phyloP scores from a whole-genome alignment of 805 yeast genomes.

The Citeromyces nyonsensis region DNA sequence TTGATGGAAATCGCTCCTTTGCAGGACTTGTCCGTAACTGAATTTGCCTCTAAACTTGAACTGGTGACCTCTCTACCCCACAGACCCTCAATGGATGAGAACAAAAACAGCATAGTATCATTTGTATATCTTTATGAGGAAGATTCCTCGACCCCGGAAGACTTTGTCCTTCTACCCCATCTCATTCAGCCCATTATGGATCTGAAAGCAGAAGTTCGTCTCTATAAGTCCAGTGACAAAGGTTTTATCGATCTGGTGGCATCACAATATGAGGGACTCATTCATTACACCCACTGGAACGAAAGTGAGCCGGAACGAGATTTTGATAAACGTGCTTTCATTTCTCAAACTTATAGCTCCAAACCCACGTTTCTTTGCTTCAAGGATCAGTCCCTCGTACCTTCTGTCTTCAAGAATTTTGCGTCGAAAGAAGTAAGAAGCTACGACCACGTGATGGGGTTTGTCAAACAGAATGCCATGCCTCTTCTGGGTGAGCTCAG shows the following conservation, averaged over 20 bases:
- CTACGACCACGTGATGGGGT: conserved; percentile 25
- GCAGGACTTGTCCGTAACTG: conserved; percentile 11
- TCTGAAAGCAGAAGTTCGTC: conserved; percentile 34
- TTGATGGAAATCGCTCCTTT: conserved; percentile 28
- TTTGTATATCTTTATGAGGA: conserved; percentile 38
- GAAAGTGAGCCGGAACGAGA: conserved; percentile 13
- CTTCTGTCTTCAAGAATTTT: conserved; percentile 41
- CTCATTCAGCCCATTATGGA: conserved; percentile 44
- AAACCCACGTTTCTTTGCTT: conserved; percentile 48
- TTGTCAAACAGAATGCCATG: conserved; percentile 28
- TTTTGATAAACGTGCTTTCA: conserved; percentile 28
- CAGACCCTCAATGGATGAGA: conserved; percentile 11
- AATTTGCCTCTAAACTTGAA: conserved; percentile 9
- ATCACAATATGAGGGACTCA: conserved; percentile 17
- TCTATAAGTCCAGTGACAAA: conserved; percentile 35
- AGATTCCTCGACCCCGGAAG: conserved; percentile 40
- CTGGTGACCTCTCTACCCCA: conserved; percentile 4
- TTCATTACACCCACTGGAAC: conserved; percentile 28
- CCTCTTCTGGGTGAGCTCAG: conserved; percentile 42
- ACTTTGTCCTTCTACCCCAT: conserved; percentile 42
- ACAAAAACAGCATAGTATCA: conserved; percentile 23
- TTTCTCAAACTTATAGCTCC: conserved; percentile 37
- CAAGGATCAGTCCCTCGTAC: conserved; percentile 36
- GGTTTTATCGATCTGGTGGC: conserved; percentile 21
- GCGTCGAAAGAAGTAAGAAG: conserved; percentile 51